Percentiles rank a stretch among this genome's conserved stretches.
These are phyloP conservation scores for Phlebiopsis gigantea DNA, from an alignment of 768 basidiomycete species.

Conservation along the genomic window DNA sequence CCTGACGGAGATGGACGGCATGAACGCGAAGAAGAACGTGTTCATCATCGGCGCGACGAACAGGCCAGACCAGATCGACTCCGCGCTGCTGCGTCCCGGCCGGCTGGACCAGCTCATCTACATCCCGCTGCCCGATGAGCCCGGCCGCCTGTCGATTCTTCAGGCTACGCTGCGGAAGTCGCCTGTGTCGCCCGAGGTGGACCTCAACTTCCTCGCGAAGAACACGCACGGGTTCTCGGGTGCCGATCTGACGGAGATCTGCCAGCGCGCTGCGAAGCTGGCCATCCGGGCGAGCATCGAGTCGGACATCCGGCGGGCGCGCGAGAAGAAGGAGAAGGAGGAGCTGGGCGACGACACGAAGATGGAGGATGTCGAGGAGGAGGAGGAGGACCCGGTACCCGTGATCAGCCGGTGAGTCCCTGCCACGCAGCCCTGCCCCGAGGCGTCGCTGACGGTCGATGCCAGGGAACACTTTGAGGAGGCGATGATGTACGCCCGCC, in stretches of 20 bases:
- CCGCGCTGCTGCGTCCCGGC: conserved; percentile 91
- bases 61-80: conserved; percentile 92
- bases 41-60: conserved; percentile 98
- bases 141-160: conserved; percentile 87
- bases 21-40: conserved; percentile 99
- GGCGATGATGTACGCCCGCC: conserved; percentile 96
- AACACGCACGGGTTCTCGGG: conserved; percentile 97
- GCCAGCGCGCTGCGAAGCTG: conserved; percentile 94
- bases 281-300: conserved; percentile 96
- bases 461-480: conserved; percentile 96
- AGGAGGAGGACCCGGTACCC: conserved; percentile 83
- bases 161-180: conserved; percentile 89
- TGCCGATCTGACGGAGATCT: conserved; percentile 99
- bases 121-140: conserved; percentile 96
- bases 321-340: conserved; percentile 79
- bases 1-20: conserved; percentile 97
- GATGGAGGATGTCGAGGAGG: conserved; percentile 53
- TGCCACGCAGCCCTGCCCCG: neutral
- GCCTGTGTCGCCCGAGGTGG: conserved; percentile 77
- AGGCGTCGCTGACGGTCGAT: conserved; percentile 7
- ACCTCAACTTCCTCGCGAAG: conserved; percentile 84
- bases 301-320: conserved; percentile 71
- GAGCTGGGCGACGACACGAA: conserved; percentile 67
- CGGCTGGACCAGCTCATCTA: conserved; percentile 99
- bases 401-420: conserved; percentile 65